These are phyloP conservation scores for Paspalum vaginatum DNA, from an alignment of 176 grass and related monocot genomes.

Conservation along the genomic window DNA sequence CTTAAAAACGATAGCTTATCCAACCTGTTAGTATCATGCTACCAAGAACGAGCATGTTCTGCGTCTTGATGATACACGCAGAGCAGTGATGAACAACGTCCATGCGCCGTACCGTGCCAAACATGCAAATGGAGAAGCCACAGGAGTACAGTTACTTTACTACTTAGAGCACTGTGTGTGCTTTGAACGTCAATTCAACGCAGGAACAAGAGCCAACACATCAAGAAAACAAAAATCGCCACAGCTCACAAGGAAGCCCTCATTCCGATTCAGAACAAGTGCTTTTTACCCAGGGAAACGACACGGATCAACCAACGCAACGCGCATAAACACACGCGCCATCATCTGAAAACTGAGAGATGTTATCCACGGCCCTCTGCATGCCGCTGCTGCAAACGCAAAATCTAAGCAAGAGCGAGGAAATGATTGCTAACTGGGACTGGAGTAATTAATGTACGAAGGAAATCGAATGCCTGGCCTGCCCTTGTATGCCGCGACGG, in stretches of 20 bases:
- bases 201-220: not conserved
- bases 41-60: not conserved
- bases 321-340: not conserved
- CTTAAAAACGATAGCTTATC: not conserved
- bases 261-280: not conserved
- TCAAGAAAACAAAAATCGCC: not conserved
- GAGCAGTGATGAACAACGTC: not conserved
- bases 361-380: constrained; percentile 42
- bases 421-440: constrained; percentile 15
- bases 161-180: no score
- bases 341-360: constrained; percentile 25
- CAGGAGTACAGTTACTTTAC: not conserved
- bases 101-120: not conserved
- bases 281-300: not conserved
- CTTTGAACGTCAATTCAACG: not conserved
- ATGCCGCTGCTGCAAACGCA: constrained; percentile 1
- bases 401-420: not conserved
- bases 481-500: constrained; percentile 56
- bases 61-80: not conserved
- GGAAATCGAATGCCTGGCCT: constrained; percentile 57
- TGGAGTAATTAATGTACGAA: constrained; percentile 13
- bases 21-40: not conserved
- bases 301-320: constrained; percentile 33
- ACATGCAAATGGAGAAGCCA: constrained; percentile 8
- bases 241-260: not conserved